Evolutionary conservation across 257 asterid genomes (phyloP).

Genomic region (Solanum pennellii): DNA sequence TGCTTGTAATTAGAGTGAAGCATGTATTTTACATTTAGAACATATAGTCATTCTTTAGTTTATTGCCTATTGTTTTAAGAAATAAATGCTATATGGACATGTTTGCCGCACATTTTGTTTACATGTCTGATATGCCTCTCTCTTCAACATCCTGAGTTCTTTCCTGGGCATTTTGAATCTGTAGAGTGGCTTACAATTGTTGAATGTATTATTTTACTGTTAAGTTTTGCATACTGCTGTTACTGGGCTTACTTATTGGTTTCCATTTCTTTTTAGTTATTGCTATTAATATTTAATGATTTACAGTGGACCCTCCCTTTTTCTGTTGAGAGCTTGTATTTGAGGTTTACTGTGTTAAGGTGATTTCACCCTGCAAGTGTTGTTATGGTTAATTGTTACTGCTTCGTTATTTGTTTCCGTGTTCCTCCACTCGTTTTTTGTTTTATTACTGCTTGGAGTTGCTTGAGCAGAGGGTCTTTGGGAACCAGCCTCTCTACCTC

Average conservation of each 20-base stretch:
- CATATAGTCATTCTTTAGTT: too few species aligned
- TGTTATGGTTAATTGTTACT: too few species aligned
- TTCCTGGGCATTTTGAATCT: neutral
- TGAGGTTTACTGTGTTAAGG: too few species aligned
- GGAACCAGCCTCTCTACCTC: too few species aligned
- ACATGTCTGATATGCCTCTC: neutral
- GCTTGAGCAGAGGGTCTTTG: too few species aligned
- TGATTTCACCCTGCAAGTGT: too few species aligned
- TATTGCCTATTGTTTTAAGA: too few species aligned
- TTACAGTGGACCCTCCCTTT: neutral
- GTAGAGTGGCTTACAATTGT: neutral
- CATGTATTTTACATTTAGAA: too few species aligned
- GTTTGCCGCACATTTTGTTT: neutral
- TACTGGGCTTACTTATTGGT: neutral
- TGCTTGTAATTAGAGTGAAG: too few species aligned
- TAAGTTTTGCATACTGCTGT: neutral
- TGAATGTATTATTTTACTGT: neutral
- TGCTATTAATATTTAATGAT: neutral
- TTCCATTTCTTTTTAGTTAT: neutral
- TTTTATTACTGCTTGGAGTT: too few species aligned
- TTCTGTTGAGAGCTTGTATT: neutral
- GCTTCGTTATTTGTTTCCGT: too few species aligned
- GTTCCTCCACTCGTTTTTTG: too few species aligned
- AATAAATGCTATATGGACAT: neutral
- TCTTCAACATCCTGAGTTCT: neutral